Percentiles rank a stretch among this genome's conserved stretches.
Conservation (phyloP, 2,329 filamentous ascomycete species). For the Sclerotinia borealis region DNA sequence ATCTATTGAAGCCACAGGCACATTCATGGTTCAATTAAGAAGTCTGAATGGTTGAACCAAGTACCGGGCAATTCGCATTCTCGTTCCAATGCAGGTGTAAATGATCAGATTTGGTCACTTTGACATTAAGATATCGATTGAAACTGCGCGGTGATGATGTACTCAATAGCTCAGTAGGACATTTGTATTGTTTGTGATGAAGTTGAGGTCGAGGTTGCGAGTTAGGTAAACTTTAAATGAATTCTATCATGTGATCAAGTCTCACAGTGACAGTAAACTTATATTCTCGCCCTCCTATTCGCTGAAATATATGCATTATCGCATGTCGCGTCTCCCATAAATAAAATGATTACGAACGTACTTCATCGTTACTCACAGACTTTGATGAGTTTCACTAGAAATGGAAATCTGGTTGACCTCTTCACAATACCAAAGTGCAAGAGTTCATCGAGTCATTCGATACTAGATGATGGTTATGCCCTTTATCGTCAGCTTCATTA, state of each 20-base stretch:
- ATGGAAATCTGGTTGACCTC: neutral
- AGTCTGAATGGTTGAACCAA: neutral
- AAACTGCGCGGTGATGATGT: neutral
- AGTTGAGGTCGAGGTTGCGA: neutral
- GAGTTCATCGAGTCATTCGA: neutral
- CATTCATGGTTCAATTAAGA: neutral
- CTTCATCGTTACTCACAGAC: neutral
- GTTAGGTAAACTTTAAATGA: neutral
- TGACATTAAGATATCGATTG: neutral
- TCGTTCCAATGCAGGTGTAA: conserved; percentile 4
- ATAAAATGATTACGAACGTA: neutral
- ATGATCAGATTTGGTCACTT: conserved; percentile 5
- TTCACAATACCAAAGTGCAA: neutral
- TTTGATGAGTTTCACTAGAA: neutral
- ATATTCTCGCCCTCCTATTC: neutral
- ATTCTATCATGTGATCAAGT: neutral
- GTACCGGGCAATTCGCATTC: neutral
- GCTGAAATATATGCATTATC: neutral
- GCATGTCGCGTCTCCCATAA: neutral
- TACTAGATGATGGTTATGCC: neutral
- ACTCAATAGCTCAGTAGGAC: neutral
- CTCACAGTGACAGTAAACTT: too few relatives aligned
- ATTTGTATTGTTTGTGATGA: neutral
- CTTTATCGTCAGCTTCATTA: neutral
- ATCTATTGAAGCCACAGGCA: conserved; percentile 1